Evolutionary conservation across 176 grass and related monocot genomes (phyloP).

Genomic region (Carex kokanica): DNA sequence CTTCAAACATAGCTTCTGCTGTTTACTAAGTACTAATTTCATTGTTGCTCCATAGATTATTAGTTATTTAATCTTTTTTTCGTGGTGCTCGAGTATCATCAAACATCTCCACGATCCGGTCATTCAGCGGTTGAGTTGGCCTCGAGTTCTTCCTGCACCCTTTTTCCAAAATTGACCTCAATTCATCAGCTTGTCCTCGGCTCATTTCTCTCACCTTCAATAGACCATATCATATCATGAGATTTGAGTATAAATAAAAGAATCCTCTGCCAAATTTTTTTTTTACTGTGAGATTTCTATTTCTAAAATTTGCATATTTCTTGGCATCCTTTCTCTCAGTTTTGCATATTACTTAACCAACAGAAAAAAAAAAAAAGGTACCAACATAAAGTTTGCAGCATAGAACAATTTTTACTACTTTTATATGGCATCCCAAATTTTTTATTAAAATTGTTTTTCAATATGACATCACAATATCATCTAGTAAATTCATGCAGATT

Average conservation of each 20-base stretch:
- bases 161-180: conserved; percentile 47
- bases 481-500: not conserved
- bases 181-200: conserved; percentile 49
- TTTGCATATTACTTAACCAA: not conserved
- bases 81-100: conserved; percentile 9
- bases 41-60: not conserved
- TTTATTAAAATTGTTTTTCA: not conserved
- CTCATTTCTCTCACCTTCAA: conserved; percentile 60
- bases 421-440: not conserved
- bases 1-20: not conserved
- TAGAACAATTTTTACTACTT: not conserved
- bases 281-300: not conserved
- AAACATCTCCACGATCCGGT: conserved; percentile 47
- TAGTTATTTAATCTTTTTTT: not conserved
- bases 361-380: not conserved
- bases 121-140: conserved; percentile 45
- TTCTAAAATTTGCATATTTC: not conserved
- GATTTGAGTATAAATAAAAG: not conserved
- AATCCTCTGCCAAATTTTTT: no score
- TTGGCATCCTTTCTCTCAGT: not conserved
- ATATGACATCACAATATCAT: not conserved
- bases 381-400: not conserved
- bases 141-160: conserved; percentile 55
- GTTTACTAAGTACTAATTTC: not conserved
- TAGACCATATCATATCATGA: not conserved